Base-by-base conservation (phyloP, 2,329 filamentous ascomycete genomes). In the Alternaria sp. region DNA sequence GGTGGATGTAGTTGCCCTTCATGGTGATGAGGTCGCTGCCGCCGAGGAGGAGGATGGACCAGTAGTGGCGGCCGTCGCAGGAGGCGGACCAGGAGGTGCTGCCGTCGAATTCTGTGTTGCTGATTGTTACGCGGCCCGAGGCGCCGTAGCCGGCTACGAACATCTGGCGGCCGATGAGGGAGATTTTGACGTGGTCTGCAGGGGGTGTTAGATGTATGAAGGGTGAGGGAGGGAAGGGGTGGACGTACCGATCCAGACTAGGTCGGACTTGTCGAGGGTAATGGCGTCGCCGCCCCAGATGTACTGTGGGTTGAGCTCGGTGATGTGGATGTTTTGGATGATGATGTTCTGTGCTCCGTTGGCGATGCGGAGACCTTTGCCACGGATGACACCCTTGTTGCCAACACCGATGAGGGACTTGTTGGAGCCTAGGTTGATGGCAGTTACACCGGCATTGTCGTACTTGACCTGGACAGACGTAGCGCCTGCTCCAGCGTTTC, bases 331-430 rank as follows among this genome's bases (percentile, higher is more conserved):
- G 69, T 82, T 82, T 62, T 82, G 77, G 61, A 83, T 75, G 46
- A 75, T 74, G 25, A 81, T 64, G 64, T 81, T 81, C 46, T 66
- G 68, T 1, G 65, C 74, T 17, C 59, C 59, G 12, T 59, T 63
- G 52, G 51, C 57, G 21, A 64, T 52, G 15, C 58, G 49, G n/a
- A 65, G 54, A 21, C 62, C 62, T 45, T 65, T 65, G 28, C 73
- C 76, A 6, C 56, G 59, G 30, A 83, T 77, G 6, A 82, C 70
- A 30, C 77, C 81, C 21, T 70, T 75, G 46, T 64, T 75, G 4
- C 80, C 81, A 19, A 75, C 71, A 6, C 81, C 81, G 21, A 83
- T 62, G 40, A 83, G 73, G 2, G 78, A 77, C 69, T 83, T 83
- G 65, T 83, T 76, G 30, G 75, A 79, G 6, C 61, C 73, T 3